Percentiles rank a stretch among this genome's conserved stretches.
phyloP scores from a whole-genome alignment of 768 basidiomycete genomes.

The Boletus patriciae region DNA sequence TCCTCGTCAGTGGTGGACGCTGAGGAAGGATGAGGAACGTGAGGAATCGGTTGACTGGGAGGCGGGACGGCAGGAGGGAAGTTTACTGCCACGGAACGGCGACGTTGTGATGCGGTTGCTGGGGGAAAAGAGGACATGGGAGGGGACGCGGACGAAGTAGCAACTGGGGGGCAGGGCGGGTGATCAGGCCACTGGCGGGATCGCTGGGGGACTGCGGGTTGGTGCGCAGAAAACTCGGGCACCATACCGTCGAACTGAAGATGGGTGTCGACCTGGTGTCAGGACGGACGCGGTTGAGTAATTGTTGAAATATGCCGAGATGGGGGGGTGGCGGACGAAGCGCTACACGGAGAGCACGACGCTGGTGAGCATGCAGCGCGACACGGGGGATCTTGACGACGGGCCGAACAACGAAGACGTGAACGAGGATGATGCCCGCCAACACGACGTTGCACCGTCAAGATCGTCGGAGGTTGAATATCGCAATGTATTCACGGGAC shows the following conservation, averaged over 20 bases:
- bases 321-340: background rate
- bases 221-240: slow-evolving; percentile 30
- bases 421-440: slow-evolving; percentile 4
- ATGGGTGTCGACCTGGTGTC: background rate
- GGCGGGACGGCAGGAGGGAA: slow-evolving; percentile 69
- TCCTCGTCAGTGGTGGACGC: slow-evolving; percentile 20
- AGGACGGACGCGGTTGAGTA: background rate
- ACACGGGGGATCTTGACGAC: slow-evolving; percentile 1
- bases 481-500: slow-evolving; percentile 3
- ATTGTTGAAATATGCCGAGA: slow-evolving; percentile 16
- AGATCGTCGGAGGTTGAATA: slow-evolving; percentile 33
- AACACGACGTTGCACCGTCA: slow-evolving; percentile 12
- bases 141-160: slow-evolving; percentile 35
- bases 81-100: slow-evolving; percentile 68
- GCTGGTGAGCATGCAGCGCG: slow-evolving; percentile 12
- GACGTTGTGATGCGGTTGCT: slow-evolving; percentile 43
- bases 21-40: slow-evolving; percentile 45
- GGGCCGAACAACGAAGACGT: slow-evolving; percentile 12
- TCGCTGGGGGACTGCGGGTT: slow-evolving; percentile 29
- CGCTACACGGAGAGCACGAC: slow-evolving; percentile 13
- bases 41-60: slow-evolving; percentile 73
- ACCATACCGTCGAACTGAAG: slow-evolving; percentile 27
- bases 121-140: slow-evolving; percentile 33
- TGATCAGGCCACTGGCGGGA: slow-evolving; percentile 38
- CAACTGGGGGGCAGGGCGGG: slow-evolving; percentile 16